Percentiles rank a stretch among this genome's conserved stretches.
phyloP scores from a whole-genome alignment of 805 yeast species.

The Blastobotrys americana region DNA sequence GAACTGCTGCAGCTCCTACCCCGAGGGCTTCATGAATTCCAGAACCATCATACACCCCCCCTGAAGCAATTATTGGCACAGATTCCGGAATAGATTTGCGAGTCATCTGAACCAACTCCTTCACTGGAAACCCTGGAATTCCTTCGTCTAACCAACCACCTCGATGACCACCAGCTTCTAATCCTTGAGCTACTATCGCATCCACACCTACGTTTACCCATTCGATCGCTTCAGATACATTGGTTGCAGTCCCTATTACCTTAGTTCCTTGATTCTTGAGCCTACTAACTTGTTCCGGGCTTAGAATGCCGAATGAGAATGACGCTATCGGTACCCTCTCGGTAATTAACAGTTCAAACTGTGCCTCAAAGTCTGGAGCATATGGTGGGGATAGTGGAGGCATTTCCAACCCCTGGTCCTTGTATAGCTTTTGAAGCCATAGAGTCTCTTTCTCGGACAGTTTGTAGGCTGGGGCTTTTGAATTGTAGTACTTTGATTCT shows the following conservation, averaged over 20 bases:
- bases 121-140: conserved; percentile 22
- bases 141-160: conserved; percentile 42
- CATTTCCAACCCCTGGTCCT: conserved; percentile 1
- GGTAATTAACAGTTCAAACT: conserved; percentile 18
- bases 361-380: conserved; percentile 16
- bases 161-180: conserved; percentile 62
- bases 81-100: neutral
- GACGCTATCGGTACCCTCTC: conserved; percentile 40
- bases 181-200: conserved; percentile 49
- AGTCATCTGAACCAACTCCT: conserved; percentile 6
- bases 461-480: conserved; percentile 1
- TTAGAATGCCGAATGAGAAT: conserved; percentile 49
- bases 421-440: conserved; percentile 13
- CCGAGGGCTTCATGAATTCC: conserved; percentile 30
- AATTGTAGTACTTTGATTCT: conserved; percentile 1
- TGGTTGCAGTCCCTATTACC: conserved; percentile 44
- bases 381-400: conserved; percentile 4
- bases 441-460: conserved; percentile 4
- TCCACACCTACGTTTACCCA: conserved; percentile 32
- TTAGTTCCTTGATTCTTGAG: conserved; percentile 35
- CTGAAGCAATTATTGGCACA: conserved; percentile 40
- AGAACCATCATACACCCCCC: conserved; percentile 40
- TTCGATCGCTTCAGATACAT: conserved; percentile 35
- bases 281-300: conserved; percentile 26
- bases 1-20: conserved; percentile 46